Conservation (phyloP, 1,139 yeast genomes). For the Blastobotrys malaysiensis region DNA sequence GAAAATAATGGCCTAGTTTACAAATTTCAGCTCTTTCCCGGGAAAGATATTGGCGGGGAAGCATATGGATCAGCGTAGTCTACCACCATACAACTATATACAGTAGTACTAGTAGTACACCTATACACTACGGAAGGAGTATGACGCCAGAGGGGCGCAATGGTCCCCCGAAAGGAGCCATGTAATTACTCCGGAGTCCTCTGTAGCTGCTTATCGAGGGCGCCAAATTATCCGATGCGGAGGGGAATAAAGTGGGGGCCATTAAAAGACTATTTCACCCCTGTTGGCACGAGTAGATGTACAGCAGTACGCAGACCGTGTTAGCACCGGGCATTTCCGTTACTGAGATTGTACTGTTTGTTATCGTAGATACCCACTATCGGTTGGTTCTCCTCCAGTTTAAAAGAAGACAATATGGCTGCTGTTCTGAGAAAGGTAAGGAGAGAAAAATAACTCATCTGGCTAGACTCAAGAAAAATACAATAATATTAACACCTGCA, state of each 20-base stretch:
- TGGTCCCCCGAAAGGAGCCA: background rate
- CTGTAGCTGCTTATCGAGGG: background rate
- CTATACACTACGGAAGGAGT: background rate
- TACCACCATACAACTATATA: too few species aligned
- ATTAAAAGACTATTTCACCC: background rate
- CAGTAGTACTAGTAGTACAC: too few species aligned
- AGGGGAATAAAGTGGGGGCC: background rate
- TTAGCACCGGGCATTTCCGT: background rate
- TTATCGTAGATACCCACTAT: background rate
- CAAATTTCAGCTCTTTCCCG: too few species aligned
- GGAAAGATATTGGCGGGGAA: too few species aligned
- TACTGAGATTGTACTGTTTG: background rate
- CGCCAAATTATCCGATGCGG: background rate
- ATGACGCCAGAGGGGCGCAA: background rate
- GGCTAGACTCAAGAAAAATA: background rate
- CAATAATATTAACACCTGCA: background rate
- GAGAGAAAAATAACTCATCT: background rate
- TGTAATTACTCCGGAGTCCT: background rate
- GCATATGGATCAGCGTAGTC: too few species aligned
- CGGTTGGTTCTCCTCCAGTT: background rate
- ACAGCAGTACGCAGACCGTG: background rate
- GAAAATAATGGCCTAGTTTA: too few species aligned
- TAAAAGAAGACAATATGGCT: background rate
- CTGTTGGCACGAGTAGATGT: background rate
- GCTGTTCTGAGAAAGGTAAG: background rate